Evolutionary conservation across 2,329 filamentous ascomycete species (phyloP).

Genomic region (Cladosporium sp.): DNA sequence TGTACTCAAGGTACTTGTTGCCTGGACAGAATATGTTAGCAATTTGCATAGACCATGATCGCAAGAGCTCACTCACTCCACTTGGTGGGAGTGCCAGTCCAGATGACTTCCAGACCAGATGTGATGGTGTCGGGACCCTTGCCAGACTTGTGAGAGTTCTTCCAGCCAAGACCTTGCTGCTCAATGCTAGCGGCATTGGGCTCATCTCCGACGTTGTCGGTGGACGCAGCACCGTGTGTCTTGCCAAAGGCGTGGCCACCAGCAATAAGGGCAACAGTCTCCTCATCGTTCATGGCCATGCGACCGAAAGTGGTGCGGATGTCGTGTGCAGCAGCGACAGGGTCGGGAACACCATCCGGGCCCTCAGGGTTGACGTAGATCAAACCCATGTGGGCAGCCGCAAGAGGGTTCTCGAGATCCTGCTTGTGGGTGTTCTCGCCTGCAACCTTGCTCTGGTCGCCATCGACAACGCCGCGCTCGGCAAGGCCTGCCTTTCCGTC

Average conservation of each 20-base stretch:
- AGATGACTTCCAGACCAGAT: constrained; percentile 72
- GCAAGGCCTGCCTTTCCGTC: constrained; percentile 46
- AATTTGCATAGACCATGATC: not conserved
- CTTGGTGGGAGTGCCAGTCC: constrained; percentile 71
- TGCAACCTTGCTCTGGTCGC: constrained; percentile 40
- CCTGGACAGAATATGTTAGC: not conserved
- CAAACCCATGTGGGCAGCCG: constrained; percentile 67
- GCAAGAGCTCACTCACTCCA: constrained; percentile 49
- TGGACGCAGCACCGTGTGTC: constrained; percentile 68
- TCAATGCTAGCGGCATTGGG: constrained; percentile 62
- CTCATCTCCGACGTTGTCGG: constrained; percentile 62
- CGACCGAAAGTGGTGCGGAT: constrained; percentile 71
- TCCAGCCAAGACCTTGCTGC: constrained; percentile 69
- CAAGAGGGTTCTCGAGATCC: constrained; percentile 65
- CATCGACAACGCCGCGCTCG: constrained; percentile 41
- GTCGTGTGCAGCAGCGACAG: constrained; percentile 63
- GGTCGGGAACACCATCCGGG: constrained; percentile 67
- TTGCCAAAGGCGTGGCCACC: constrained; percentile 78
- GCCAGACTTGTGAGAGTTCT: constrained; percentile 59
- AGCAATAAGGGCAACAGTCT: constrained; percentile 74
- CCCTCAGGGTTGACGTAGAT: constrained; percentile 82
- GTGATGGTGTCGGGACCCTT: constrained; percentile 72
- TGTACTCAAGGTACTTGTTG: constrained; percentile 69
- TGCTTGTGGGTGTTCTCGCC: constrained; percentile 48
- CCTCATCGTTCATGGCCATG: constrained; percentile 81